Evolutionary conservation across 345 rosid species (phyloP), one percentile per base, ranked within the genome.

Genomic region (Camelina hispida): DNA sequence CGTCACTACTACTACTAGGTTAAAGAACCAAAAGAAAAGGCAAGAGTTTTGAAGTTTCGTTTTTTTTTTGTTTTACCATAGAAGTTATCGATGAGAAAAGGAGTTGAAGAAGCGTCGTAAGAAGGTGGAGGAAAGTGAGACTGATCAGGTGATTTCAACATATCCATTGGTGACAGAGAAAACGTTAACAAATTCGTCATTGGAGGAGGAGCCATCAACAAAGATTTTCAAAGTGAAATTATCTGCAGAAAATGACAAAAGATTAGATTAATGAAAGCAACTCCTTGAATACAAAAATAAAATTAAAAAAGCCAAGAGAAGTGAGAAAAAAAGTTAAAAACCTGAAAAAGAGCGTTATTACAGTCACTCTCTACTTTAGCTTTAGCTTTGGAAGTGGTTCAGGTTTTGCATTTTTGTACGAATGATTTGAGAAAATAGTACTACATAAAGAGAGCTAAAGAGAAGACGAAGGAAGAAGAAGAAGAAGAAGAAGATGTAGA

Each of bases 121-220:
- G 87, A 70, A 34, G 82, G 2, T 7, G 37, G 17, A 34, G 37
- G 17, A 72, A 86, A 84, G 83, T 86, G 86, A 64, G 88, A 74
- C 54, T 85, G 87, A 25, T 62, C 76, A 78, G 87, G 69, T 66
- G 97, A 85, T 81, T 87, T 86, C 85, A 88, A 77, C 89, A 87
- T 87, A 63, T 91, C 98, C 90, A 81, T 85, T 66, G 96, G 94
- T 83, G 97, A 87, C 16, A 82, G 86, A 56, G 96, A 89, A 82
- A 93, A 93, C 25, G 94, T 84, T 42, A 93, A 89, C 96, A 91
- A 89, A 79, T 93, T 88, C 14, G 86, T 88, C 71, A 79, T 86
- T 63, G 85, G 83, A 34, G 37, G 37, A 34, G 37, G 37, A 64
- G 83, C 87, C 88, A 85, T 73, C 37, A 34, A 34, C 81, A 12